Percentiles rank a stretch among this genome's conserved stretches.
Conservation (phyloP, 345 rosid species). For the Populus euphratica region DNA sequence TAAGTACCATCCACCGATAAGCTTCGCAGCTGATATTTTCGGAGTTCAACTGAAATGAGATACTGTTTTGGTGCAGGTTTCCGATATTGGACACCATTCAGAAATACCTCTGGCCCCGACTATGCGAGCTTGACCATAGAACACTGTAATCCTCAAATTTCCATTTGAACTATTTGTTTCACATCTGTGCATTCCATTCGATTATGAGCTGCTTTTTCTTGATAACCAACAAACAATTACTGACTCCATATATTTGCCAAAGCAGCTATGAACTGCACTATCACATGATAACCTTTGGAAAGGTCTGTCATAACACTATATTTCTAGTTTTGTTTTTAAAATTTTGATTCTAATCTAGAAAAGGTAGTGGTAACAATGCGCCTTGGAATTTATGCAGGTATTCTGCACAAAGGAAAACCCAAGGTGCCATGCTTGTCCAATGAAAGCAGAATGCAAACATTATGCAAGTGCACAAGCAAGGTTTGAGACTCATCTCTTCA, state of each 20-base stretch:
- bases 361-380: background rate
- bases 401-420: conserved; percentile 23
- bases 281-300: conserved; percentile 78
- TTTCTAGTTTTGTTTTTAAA: background rate
- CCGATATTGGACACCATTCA: conserved; percentile 63
- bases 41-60: background rate
- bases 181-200: background rate
- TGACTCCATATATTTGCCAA: background rate
- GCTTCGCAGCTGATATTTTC: background rate
- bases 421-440: conserved; percentile 22
- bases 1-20: conserved; percentile 11
- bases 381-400: conserved; percentile 8
- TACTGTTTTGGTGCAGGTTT: conserved; percentile 33
- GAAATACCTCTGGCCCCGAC: conserved; percentile 60
- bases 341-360: background rate
- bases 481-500: background rate
- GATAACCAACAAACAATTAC: background rate
- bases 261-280: conserved; percentile 66
- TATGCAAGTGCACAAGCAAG: conserved; percentile 26
- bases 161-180: background rate
- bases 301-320: conserved; percentile 37
- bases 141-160: conserved; percentile 43
- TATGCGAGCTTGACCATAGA: conserved; percentile 45
- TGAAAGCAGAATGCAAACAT: conserved; percentile 26
- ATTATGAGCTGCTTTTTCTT: background rate